Conservation (phyloP, 306 rosid genomes). For the Lathyrus tuberosus region DNA sequence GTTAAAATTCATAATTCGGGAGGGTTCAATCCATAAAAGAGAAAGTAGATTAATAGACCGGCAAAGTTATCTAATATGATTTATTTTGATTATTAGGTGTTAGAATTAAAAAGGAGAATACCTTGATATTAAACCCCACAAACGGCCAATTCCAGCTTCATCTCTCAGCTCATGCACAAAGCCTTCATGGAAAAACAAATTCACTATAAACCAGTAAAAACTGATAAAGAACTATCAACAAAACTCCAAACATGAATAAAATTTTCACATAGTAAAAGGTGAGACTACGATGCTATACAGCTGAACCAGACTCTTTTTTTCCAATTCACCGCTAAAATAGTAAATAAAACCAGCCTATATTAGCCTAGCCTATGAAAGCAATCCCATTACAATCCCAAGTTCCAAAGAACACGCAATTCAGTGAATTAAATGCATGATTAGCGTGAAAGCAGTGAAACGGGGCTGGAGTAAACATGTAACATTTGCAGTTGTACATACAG, state of each 20-base stretch:
- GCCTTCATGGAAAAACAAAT: conserved; percentile 46
- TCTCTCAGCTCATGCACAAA: conserved; percentile 78
- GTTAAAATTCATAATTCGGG: conserved; percentile 18
- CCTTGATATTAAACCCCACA: conserved; percentile 94
- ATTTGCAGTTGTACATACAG: background rate
- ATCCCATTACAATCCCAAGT: conserved; percentile 15
- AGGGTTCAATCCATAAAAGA: conserved; percentile 28
- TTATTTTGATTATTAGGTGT: background rate
- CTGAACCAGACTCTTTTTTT: conserved; percentile 24
- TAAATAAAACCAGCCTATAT: conserved; percentile 32
- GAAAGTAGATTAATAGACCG: conserved; percentile 6
- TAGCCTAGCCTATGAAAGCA: background rate
- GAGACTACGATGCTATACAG: conserved; percentile 24
- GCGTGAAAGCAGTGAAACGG: background rate
- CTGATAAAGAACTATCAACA: background rate
- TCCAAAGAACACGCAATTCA: background rate
- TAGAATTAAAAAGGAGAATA: conserved; percentile 35
- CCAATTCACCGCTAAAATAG: conserved; percentile 13
- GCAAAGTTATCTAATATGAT: conserved; percentile 6
- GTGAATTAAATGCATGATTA: background rate
- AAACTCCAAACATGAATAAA: conserved; percentile 24
- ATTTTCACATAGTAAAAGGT: conserved; percentile 16
- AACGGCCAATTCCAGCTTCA: conserved; percentile 80
- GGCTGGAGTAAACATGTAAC: conserved; percentile 10
- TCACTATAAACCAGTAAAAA: conserved; percentile 34